Evolutionary conservation across 257 asterid species (phyloP).

Genomic region (Misopates orontium): DNA sequence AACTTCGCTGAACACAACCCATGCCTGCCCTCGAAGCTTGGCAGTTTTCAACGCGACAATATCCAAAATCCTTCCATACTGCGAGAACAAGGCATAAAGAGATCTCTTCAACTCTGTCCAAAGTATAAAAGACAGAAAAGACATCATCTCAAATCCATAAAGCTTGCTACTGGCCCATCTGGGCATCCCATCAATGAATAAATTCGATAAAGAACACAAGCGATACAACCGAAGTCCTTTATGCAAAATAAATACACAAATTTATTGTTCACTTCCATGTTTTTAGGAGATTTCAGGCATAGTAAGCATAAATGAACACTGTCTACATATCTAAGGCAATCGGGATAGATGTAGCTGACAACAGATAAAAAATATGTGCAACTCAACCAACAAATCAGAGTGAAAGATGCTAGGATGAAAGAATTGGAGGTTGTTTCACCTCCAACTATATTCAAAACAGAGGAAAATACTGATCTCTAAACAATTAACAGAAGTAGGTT

Average conservation of each 20-base stretch:
- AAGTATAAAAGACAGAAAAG: slow-evolving; percentile 35
- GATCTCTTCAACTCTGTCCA: slow-evolving; percentile 99
- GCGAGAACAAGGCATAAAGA: slow-evolving; percentile 94
- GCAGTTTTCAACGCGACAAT: slow-evolving; percentile 86
- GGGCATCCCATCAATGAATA: slow-evolving; percentile 10
- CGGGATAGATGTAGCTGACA: not conserved
- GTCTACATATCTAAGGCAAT: not conserved
- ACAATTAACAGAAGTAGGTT: slow-evolving; percentile 10
- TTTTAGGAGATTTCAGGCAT: slow-evolving; percentile 3
- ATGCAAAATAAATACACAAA: not conserved
- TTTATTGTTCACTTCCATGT: not conserved
- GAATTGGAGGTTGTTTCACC: not conserved
- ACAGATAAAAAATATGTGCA: not conserved
- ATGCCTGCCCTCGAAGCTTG: slow-evolving; percentile 97
- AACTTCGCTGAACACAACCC: slow-evolving; percentile 97
- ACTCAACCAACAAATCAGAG: not conserved
- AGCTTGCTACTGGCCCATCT: slow-evolving; percentile 3
- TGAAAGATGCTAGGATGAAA: not conserved
- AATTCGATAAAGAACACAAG: not conserved
- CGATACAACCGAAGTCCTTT: not conserved
- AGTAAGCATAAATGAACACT: not conserved
- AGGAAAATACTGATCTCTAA: not conserved
- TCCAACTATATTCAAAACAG: not conserved
- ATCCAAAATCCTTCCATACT: slow-evolving; percentile 95
- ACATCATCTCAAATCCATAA: slow-evolving; percentile 28